Percentiles rank a stretch among this genome's conserved stretches.
These are phyloP conservation scores for Aleurites moluccanus DNA, from an alignment of 441 rosid species.

Conservation along the genomic window DNA sequence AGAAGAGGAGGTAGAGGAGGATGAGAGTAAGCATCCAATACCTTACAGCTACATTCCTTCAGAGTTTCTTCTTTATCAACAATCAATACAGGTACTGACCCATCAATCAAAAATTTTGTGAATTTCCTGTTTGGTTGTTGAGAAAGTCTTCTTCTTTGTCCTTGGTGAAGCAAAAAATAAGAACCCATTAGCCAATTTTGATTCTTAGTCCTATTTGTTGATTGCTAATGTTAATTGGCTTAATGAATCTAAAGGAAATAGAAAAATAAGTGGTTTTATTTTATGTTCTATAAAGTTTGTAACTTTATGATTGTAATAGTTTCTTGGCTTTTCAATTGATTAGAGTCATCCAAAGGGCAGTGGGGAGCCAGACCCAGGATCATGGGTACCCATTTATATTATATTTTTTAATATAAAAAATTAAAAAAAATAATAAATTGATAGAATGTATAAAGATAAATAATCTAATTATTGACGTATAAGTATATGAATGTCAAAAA, in stretches of 20 bases:
- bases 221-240: not conserved
- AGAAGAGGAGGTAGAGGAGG: slow-evolving; percentile 29
- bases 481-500: too few species aligned
- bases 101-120: not conserved
- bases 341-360: slow-evolving; percentile 93
- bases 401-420: too few species aligned
- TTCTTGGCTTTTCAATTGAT: slow-evolving; percentile 18
- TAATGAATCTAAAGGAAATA: not conserved
- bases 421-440: too few species aligned
- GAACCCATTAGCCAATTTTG: not conserved
- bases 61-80: slow-evolving; percentile 73
- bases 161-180: not conserved
- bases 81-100: slow-evolving; percentile 65
- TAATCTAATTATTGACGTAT: too few species aligned
- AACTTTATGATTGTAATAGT: slow-evolving; percentile 11
- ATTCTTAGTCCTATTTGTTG: slow-evolving; percentile 6
- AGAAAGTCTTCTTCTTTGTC: not conserved
- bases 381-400: too few species aligned
- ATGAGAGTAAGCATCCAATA: slow-evolving; percentile 23
- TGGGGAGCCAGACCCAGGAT: too few species aligned
- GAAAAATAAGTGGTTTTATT: not conserved
- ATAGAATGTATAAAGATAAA: too few species aligned
- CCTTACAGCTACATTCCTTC: slow-evolving; percentile 53
- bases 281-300: not conserved
- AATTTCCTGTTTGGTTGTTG: slow-evolving; percentile 5